These are phyloP conservation scores for Claviceps sp. DNA, from an alignment of 2,329 filamentous ascomycete genomes.

Conservation along the genomic window DNA sequence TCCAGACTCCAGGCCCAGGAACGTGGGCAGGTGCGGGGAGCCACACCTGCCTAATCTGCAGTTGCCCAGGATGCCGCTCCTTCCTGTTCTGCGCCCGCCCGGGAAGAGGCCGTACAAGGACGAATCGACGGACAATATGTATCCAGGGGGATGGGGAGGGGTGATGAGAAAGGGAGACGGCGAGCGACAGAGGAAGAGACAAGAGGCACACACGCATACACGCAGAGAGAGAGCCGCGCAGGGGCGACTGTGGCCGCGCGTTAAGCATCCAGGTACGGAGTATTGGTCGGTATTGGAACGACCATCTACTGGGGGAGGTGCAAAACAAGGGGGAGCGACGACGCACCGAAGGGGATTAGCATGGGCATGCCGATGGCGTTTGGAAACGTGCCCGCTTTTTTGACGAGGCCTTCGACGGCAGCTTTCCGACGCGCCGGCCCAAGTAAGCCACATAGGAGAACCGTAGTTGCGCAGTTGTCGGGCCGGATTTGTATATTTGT, in stretches of 20 bases:
- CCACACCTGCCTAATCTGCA: slow-evolving; percentile 3
- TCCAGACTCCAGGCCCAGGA: neutral
- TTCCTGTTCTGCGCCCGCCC: neutral
- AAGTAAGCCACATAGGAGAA: neutral
- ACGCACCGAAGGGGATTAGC: neutral
- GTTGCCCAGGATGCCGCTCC: neutral
- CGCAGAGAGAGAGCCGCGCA: neutral
- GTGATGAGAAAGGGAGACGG: neutral
- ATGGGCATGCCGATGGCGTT: slow-evolving; percentile 2
- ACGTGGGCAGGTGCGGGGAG: slow-evolving; percentile 2
- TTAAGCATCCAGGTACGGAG: neutral
- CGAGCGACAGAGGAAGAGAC: neutral
- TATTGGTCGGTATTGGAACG: neutral
- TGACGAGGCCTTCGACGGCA: neutral
- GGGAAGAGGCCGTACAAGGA: neutral
- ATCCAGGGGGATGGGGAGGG: neutral
- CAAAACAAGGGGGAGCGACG: neutral
- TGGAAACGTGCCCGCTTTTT: neutral
- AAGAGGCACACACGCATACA: neutral
- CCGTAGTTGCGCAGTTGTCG: neutral
- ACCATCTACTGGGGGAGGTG: neutral
- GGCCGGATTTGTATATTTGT: neutral
- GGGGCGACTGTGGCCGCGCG: neutral
- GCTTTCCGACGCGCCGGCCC: neutral
- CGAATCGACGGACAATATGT: neutral